Conservation (phyloP, 768 basidiomycete genomes). For the Rhodosporidiobolus sp. region DNA sequence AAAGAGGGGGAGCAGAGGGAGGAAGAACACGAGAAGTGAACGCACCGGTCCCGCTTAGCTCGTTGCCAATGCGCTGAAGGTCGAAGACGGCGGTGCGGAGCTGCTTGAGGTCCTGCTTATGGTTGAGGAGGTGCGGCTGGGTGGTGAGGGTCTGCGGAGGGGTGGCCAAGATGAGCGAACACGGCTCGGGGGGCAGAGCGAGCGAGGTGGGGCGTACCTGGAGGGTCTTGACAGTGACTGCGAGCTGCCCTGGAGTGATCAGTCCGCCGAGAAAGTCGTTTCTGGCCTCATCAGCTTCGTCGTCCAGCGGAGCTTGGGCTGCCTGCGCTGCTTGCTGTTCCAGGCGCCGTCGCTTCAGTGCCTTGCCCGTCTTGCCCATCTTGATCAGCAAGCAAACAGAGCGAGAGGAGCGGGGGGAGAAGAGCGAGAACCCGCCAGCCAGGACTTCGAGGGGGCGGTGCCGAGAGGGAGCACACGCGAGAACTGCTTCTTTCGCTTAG, state of each 20-base stretch:
- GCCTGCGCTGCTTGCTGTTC: conserved; percentile 2
- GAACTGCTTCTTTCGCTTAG: too few relatives aligned
- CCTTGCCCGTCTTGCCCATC: conserved; percentile 32
- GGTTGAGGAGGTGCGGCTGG: conserved; percentile 7
- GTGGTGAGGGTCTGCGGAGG: neutral
- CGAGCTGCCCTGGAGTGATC: conserved; percentile 21
- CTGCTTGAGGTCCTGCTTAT: conserved; percentile 20
- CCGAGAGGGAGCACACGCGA: too few relatives aligned
- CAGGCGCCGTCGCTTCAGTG: conserved; percentile 2
- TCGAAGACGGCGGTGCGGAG: conserved; percentile 30
- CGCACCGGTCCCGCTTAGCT: conserved; percentile 22
- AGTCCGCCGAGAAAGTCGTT: conserved; percentile 20
- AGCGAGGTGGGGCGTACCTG: neutral
- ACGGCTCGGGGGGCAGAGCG: neutral
- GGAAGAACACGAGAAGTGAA: too few relatives aligned
- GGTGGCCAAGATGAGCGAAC: neutral
- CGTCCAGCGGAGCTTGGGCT: neutral
- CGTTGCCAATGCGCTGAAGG: conserved; percentile 24
- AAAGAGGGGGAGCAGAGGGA: too few relatives aligned
- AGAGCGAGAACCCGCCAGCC: too few relatives aligned
- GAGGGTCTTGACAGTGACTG: conserved; percentile 14
- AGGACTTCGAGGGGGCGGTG: too few relatives aligned
- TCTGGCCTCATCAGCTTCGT: neutral
- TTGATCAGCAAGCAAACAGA: neutral
- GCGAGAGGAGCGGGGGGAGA: too few relatives aligned